phyloP scores from a whole-genome alignment of 768 basidiomycete species.

The Tephrocybe rancida region DNA sequence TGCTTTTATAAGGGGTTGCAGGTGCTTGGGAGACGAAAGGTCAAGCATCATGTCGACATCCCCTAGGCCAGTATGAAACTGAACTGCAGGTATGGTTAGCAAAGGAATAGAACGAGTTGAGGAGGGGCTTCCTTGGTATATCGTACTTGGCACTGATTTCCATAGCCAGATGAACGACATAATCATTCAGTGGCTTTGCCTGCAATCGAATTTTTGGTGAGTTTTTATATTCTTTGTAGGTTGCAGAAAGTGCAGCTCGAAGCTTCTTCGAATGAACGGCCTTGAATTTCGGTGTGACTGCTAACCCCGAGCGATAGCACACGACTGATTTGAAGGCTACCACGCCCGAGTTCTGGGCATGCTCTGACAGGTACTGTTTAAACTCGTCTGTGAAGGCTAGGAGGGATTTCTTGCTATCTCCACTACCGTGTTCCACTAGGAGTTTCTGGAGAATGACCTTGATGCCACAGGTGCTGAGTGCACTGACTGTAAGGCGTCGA shows the following conservation, averaged over 20 bases:
- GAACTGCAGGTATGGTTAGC: slow-evolving; percentile 46
- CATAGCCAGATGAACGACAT: slow-evolving; percentile 58
- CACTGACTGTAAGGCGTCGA: neutral
- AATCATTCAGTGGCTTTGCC: slow-evolving; percentile 68
- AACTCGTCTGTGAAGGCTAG: slow-evolving; percentile 37
- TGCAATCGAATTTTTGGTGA: slow-evolving; percentile 50
- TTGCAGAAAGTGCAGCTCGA: slow-evolving; percentile 32
- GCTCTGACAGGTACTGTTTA: slow-evolving; percentile 31
- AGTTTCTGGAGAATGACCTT: slow-evolving; percentile 34
- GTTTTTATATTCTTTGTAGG: slow-evolving; percentile 27
- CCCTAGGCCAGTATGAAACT: slow-evolving; percentile 84
- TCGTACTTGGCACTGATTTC: slow-evolving; percentile 49
- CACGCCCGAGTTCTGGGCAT: slow-evolving; percentile 49
- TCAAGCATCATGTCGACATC: slow-evolving; percentile 68
- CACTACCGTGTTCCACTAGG: slow-evolving; percentile 16
- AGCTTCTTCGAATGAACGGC: slow-evolving; percentile 19
- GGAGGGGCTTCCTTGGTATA: slow-evolving; percentile 57
- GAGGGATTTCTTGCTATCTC: slow-evolving; percentile 22
- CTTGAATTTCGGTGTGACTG: slow-evolving; percentile 39
- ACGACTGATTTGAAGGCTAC: slow-evolving; percentile 76
- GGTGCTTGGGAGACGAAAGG: slow-evolving; percentile 61
- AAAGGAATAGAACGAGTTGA: neutral
- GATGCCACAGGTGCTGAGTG: neutral
- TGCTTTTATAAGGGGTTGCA: slow-evolving; percentile 70
- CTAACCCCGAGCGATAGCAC: slow-evolving; percentile 78